These are phyloP conservation scores for Geotrichum phurueaensis DNA, from an alignment of 1,139 yeast genomes.

Conservation along the genomic window DNA sequence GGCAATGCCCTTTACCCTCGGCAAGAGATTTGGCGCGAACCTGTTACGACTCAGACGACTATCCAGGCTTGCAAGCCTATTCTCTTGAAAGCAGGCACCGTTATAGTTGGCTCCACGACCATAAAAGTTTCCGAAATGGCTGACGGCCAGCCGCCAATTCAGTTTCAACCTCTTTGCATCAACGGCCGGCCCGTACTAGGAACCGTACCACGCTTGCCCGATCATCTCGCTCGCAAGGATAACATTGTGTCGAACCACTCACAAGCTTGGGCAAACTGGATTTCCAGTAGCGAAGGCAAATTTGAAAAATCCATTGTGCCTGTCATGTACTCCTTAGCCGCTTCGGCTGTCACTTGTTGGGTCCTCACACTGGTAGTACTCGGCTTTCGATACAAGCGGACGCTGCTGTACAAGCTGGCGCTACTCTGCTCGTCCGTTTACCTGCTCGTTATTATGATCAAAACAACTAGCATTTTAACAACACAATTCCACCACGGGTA, in stretches of 20 bases:
- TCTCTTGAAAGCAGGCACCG: conserved; percentile 3
- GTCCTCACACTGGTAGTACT: conserved; percentile 54
- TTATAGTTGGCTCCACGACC: conserved; percentile 6
- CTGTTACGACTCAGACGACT: conserved; percentile 3
- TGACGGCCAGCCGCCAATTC: neutral
- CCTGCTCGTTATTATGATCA: conserved; percentile 46
- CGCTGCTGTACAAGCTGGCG: conserved; percentile 32
- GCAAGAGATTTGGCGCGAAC: conserved; percentile 13
- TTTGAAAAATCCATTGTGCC: conserved; percentile 28
- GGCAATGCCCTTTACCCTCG: neutral
- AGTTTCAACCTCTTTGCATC: conserved; percentile 15
- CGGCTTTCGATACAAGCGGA: conserved; percentile 45
- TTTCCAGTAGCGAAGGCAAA: neutral
- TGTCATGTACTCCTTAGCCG: conserved; percentile 54
- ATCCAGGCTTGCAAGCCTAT: conserved; percentile 7
- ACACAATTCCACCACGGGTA: conserved; percentile 48
- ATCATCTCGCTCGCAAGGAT: neutral
- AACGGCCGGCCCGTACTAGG: conserved; percentile 22
- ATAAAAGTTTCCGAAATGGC: neutral
- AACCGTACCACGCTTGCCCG: neutral
- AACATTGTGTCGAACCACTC: neutral
- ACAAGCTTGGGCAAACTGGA: conserved; percentile 10
- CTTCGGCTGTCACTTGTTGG: conserved; percentile 61
- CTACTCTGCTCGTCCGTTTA: conserved; percentile 27
- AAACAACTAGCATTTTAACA: conserved; percentile 43